Conservation (phyloP, 805 yeast genomes). For the Yamadazyma endophytica region DNA sequence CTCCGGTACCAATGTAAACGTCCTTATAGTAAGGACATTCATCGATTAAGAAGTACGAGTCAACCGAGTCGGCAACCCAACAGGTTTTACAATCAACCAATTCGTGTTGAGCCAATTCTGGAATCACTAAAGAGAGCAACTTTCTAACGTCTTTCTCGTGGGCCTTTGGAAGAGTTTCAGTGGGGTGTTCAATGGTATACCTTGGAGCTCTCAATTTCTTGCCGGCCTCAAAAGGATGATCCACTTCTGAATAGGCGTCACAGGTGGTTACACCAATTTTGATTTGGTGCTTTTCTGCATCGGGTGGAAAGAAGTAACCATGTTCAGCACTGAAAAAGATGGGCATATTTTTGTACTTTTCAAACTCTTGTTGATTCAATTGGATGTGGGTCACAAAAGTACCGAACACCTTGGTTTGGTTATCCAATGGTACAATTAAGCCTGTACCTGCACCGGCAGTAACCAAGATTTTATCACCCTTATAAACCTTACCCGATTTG, state of each 20-base stretch:
- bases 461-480: slow-evolving; percentile 29
- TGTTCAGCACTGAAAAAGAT: slow-evolving; percentile 39
- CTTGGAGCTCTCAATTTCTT: slow-evolving; percentile 10
- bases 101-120: slow-evolving; percentile 10
- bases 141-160: slow-evolving; percentile 9
- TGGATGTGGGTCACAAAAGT: slow-evolving; percentile 32
- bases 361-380: slow-evolving; percentile 29
- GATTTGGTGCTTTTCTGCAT: slow-evolving; percentile 21
- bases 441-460: slow-evolving; percentile 38
- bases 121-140: slow-evolving; percentile 11
- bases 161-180: slow-evolving; percentile 10
- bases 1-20: slow-evolving; percentile 43
- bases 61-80: slow-evolving; percentile 31
- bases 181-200: slow-evolving; percentile 9
- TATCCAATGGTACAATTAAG: slow-evolving; percentile 20
- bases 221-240: slow-evolving; percentile 12
- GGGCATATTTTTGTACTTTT: slow-evolving; percentile 34
- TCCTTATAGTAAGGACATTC: slow-evolving; percentile 26
- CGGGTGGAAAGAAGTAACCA: slow-evolving; percentile 49
- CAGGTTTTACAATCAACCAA: slow-evolving; percentile 11
- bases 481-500: slow-evolving; percentile 18
- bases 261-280: slow-evolving; percentile 23
- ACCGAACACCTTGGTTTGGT: slow-evolving; percentile 34
- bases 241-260: slow-evolving; percentile 12
- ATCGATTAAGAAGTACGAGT: slow-evolving; percentile 39